phyloP scores from a whole-genome alignment of 129 eudicot genomes.

The Escallonia rubra region DNA sequence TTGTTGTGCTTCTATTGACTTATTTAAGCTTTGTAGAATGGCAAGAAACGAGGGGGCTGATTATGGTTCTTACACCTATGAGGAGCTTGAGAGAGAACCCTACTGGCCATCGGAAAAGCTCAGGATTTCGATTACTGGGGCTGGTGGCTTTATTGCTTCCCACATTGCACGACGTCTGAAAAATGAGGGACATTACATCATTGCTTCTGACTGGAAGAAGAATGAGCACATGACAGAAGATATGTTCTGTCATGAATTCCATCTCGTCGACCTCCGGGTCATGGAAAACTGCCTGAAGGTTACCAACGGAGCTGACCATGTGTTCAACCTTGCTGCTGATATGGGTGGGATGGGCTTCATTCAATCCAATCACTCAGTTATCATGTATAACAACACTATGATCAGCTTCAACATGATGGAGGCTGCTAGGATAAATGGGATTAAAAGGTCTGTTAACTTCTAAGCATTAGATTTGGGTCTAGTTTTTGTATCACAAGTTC shows the following conservation, averaged over 20 bases:
- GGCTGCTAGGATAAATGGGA: slow-evolving; percentile 41
- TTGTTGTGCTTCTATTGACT: too few species aligned
- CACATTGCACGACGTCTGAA: slow-evolving; percentile 58
- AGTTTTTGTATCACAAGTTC: too few species aligned
- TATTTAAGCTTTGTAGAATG: slow-evolving; percentile 20
- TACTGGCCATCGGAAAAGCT: slow-evolving; percentile 60
- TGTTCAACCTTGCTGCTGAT: slow-evolving; percentile 65
- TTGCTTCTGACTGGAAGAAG: too few species aligned
- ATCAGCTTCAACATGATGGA: slow-evolving; percentile 67
- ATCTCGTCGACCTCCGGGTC: slow-evolving; percentile 57
- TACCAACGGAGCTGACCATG: slow-evolving; percentile 50
- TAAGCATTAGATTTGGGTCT: too few species aligned
- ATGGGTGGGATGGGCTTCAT: slow-evolving; percentile 76
- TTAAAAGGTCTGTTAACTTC: slow-evolving; percentile 26
- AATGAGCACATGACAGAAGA: too few species aligned
- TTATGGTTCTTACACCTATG: slow-evolving; percentile 49
- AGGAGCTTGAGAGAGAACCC: slow-evolving; percentile 47
- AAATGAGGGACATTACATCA: slow-evolving; percentile 13
- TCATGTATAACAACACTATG: slow-evolving; percentile 60
- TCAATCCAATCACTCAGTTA: slow-evolving; percentile 61
- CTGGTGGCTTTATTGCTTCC: slow-evolving; percentile 16
- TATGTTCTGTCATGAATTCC: slow-evolving; percentile 30
- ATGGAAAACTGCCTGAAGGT: slow-evolving; percentile 14
- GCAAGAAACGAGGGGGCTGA: slow-evolving; percentile 28
- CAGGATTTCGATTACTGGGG: slow-evolving; percentile 42